A percentile compares a stretch with the other conserved stretches of the same genome.
phyloP scores from a whole-genome alignment of 2,329 filamentous ascomycete species.

The Sclerotinia minor region DNA sequence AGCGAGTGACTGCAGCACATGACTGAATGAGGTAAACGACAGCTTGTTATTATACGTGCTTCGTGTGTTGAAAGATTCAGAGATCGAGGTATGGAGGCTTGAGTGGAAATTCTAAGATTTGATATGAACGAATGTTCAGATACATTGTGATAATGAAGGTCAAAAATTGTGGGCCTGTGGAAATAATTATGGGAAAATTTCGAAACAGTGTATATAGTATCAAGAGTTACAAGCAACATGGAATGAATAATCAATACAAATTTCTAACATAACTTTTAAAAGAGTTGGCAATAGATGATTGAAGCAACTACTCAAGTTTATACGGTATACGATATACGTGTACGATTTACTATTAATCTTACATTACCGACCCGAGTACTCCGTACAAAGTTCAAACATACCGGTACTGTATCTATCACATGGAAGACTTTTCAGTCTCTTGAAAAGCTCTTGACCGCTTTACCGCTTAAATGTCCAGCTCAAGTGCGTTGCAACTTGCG shows the following conservation, averaged over 20 bases:
- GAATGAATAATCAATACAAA: background rate
- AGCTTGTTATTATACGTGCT: conserved; percentile 1
- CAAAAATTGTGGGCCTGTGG: background rate
- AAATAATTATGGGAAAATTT: conserved; percentile 3
- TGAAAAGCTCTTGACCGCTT: no score
- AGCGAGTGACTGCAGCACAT: no score
- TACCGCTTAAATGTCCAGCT: no score
- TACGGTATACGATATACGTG: no score
- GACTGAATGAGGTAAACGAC: background rate
- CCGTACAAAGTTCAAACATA: no score
- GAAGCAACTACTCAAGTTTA: no score
- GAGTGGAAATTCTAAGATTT: background rate
- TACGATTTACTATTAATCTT: no score
- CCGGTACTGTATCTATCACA: no score
- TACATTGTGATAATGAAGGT: background rate
- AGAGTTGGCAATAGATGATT: no score
- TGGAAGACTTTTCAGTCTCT: no score
- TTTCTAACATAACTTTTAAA: background rate
- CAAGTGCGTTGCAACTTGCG: no score
- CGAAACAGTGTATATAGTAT: conserved; percentile 1
- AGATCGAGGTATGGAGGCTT: background rate
- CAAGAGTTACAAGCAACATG: background rate
- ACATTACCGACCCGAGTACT: no score
- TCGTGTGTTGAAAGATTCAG: background rate
- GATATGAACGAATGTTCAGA: background rate